Evolutionary conservation across 108 stramenopile genomes (phyloP), one percentile per base, ranked within the genome.

Genomic region (Mayamaea pseudoterrestris): DNA sequence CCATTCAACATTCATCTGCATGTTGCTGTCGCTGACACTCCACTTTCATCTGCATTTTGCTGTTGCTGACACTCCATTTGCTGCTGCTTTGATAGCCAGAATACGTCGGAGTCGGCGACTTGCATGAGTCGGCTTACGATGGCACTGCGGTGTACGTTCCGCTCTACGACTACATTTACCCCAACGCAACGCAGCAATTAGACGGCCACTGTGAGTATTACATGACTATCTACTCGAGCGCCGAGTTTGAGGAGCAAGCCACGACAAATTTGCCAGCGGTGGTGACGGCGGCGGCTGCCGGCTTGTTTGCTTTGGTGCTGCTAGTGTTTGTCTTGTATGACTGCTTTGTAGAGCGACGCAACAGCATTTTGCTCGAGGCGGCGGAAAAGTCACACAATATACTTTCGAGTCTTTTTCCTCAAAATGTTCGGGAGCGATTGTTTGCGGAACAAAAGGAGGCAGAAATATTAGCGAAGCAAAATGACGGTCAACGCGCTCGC

Each of bases 391-490:
- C 52, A 16, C 44, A 27, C 21, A 35, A 21, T 2, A 54, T 61
- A 17, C 52, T 61, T 3, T 30, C 41, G 3, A 30, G 25, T 28
- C 30, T 61, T 17, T 61, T 61, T 27, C 60, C 60, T 2, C 35
- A 41, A 8, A 53, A 34, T 30, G 53, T 61, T 3, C 27, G 60
- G 7, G 53, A 61, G 3, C 60, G 60, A 8, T 34, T 61, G 24
- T 46, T 61, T 27, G 27, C 30, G 2, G 39, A 39, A 13, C 27
- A 23, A 16, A 42, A 41, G 26, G 8, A 25, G 4, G 41, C 21
- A 26, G 30, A 3, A 24, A 14, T 18, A 6, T 14, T 18, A 8
- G 20, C 21, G 18, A 51, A 51, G 35, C 23, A 20, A 17, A 8
- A 11, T 35, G 25, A 51, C 8, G 47, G 50, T 5, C 14, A 51